Percentiles rank a stretch among this genome's conserved stretches.
Evolutionary conservation across 1,284 basidiomycete species (phyloP).

Genomic region (Tilletiopsis washingtonensis): DNA sequence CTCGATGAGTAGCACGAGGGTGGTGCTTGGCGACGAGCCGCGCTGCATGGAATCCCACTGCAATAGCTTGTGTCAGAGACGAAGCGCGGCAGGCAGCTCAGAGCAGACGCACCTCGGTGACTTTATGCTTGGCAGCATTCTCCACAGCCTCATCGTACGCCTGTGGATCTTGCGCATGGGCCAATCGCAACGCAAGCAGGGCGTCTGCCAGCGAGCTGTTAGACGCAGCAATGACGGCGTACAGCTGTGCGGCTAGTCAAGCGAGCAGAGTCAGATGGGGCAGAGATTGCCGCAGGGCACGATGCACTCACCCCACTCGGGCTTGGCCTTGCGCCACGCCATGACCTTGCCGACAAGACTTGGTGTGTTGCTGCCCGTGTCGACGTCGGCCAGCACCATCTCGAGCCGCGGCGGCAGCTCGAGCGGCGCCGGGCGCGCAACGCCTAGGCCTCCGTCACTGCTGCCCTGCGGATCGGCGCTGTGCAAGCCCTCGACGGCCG

Average conservation of each 20-base stretch:
- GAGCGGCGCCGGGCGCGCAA: slow-evolving; percentile 29
- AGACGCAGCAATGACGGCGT: slow-evolving; percentile 31
- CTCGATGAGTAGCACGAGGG: slow-evolving; percentile 16
- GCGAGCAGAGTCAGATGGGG: background rate
- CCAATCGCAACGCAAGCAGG: slow-evolving; percentile 27
- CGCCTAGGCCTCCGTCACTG: background rate
- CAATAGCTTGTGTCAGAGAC: no score
- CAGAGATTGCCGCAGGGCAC: background rate
- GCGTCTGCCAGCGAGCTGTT: slow-evolving; percentile 40
- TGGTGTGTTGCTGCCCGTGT: slow-evolving; percentile 44
- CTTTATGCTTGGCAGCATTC: slow-evolving; percentile 35
- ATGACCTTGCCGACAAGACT: slow-evolving; percentile 40
- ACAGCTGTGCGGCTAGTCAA: slow-evolving; percentile 27
- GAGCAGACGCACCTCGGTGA: slow-evolving; percentile 5
- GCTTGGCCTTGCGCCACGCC: slow-evolving; percentile 34
- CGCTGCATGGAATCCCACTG: no score
- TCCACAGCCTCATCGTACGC: slow-evolving; percentile 37
- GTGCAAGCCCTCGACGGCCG: slow-evolving; percentile 31
- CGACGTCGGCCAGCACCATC: slow-evolving; percentile 42
- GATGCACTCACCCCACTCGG: slow-evolving; percentile 26
- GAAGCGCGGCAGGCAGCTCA: no score
- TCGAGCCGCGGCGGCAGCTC: slow-evolving; percentile 36
- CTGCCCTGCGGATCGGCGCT: background rate
- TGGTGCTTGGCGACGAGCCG: slow-evolving; percentile 10
- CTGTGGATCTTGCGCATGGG: slow-evolving; percentile 20